Conservation (phyloP, 352 stramenopile species). For the Pythium coloratum region DNA sequence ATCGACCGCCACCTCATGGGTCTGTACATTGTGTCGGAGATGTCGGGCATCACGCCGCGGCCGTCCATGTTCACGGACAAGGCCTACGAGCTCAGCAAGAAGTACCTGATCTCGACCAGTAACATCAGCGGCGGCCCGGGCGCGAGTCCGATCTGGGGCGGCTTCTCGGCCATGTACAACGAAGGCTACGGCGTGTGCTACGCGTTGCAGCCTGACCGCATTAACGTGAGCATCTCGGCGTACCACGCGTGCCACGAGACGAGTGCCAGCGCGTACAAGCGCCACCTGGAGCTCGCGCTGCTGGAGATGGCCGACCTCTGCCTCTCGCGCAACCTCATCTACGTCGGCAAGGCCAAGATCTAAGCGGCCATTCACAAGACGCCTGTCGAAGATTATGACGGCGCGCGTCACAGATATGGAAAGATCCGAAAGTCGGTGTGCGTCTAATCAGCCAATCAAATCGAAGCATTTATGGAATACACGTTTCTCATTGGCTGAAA, state of each 20-base stretch:
- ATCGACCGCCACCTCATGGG: constrained; percentile 97
- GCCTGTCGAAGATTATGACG: not conserved
- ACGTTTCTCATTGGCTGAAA: constrained; percentile 29
- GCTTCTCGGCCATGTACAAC: constrained; percentile 94
- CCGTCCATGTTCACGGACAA: constrained; percentile 94
- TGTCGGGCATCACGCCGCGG: constrained; percentile 85
- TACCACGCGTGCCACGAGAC: constrained; percentile 84
- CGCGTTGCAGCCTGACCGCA: constrained; percentile 92
- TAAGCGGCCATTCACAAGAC: constrained; percentile 24
- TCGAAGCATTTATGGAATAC: not conserved
- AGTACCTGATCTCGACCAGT: constrained; percentile 94
- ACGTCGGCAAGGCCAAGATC: constrained; percentile 87
- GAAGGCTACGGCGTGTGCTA: constrained; percentile 97
- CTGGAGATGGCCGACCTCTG: constrained; percentile 95
- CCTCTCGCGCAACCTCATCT: constrained; percentile 87
- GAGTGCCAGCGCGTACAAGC: constrained; percentile 84
- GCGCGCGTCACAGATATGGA: constrained; percentile 33
- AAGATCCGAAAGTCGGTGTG: constrained; percentile 15
- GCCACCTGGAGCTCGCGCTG: constrained; percentile 92
- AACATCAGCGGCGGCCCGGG: constrained; percentile 93
- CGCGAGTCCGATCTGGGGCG: constrained; percentile 95
- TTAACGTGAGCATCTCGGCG: constrained; percentile 95
- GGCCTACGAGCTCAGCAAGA: constrained; percentile 92
- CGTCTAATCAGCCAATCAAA: constrained; percentile 33
- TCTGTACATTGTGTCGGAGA: constrained; percentile 92